Evolutionary conservation across 2,329 filamentous ascomycete genomes (phyloP).

Genomic region (Zymoseptoria brevis): DNA sequence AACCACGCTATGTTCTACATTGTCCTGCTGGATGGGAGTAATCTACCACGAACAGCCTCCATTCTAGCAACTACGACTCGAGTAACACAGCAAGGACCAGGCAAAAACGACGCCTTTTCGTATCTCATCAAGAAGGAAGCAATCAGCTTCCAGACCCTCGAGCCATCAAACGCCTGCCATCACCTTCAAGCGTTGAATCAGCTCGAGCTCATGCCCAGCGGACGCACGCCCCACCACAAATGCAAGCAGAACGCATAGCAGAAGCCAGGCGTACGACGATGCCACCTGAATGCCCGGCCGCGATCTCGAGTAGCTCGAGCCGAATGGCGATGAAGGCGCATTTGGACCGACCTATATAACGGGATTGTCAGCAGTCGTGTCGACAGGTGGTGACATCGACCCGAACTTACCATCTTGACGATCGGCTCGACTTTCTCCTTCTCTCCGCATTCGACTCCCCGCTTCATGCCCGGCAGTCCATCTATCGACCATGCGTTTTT

Average conservation of each 20-base stretch:
- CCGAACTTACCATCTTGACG: slow-evolving; percentile 34
- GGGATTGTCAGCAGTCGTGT: background rate
- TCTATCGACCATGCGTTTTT: slow-evolving; percentile 39
- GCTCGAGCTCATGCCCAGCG: slow-evolving; percentile 7
- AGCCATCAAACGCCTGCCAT: background rate
- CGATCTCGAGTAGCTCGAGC: slow-evolving; percentile 13
- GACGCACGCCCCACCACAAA: slow-evolving; percentile 9
- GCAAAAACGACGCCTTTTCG: background rate
- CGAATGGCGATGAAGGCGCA: slow-evolving; percentile 15
- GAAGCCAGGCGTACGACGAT: slow-evolving; percentile 7
- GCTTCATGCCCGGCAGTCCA: slow-evolving; percentile 38
- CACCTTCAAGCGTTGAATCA: background rate
- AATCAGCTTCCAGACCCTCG: background rate
- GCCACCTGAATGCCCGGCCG: slow-evolving; percentile 6
- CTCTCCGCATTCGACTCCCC: slow-evolving; percentile 31
- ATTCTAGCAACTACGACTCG: background rate
- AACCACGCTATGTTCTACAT: too few species aligned
- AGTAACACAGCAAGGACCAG: background rate
- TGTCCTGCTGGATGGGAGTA: too few species aligned
- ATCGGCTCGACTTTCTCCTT: slow-evolving; percentile 33
- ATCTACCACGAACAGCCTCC: too few species aligned
- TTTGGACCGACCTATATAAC: slow-evolving; percentile 8
- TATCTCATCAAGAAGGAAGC: background rate
- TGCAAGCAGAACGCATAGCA: slow-evolving; percentile 10
- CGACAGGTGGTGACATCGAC: background rate